Percentiles rank a stretch among this genome's conserved stretches.
Conservation (phyloP, 371 early-diverging fungal genomes). For the Rhizopus delemar region DNA sequence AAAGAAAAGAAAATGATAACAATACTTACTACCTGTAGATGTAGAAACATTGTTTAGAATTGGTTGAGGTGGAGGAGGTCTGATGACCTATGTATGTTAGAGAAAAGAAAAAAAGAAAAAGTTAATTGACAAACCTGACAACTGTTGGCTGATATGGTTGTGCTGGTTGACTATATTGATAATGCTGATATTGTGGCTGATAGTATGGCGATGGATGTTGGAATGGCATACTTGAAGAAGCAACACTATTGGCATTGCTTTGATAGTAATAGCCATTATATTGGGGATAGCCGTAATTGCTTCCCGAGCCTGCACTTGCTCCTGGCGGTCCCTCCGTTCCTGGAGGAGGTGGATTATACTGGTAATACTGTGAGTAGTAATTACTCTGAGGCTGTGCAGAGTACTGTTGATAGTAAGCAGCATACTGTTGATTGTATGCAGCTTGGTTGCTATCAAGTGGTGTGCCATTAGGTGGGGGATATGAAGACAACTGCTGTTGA, state of each 20-base stretch:
- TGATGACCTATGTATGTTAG: background rate
- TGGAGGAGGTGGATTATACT: conserved; percentile 24
- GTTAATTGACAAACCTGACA: conserved; percentile 6
- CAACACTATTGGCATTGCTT: background rate
- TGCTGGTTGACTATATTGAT: conserved; percentile 19
- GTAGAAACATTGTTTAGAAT: conserved; percentile 1
- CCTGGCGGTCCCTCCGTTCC: conserved; percentile 23
- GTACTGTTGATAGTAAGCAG: conserved; percentile 27
- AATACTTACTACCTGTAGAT: conserved; percentile 15
- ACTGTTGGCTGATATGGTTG: conserved; percentile 3
- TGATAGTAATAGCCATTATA: conserved; percentile 16
- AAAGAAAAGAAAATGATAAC: background rate
- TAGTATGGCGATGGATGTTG: conserved; percentile 11
- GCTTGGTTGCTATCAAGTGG: background rate
- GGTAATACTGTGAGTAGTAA: conserved; percentile 40
- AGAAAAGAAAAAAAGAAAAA: background rate
- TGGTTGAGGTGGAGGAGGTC: conserved; percentile 14
- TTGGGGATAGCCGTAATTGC: conserved; percentile 9
- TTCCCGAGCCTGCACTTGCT: background rate
- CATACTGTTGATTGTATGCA: conserved; percentile 22
- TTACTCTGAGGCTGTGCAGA: conserved; percentile 26
- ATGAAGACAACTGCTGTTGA: conserved; percentile 29
- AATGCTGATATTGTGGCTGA: conserved; percentile 9
- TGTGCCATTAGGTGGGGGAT: conserved; percentile 8
- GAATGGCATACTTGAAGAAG: background rate